Percentiles rank a stretch among this genome's conserved stretches.
These are phyloP conservation scores for Hypoxylon crocopeplum DNA, from an alignment of 495 filamentous ascomycete species.

Conservation along the genomic window DNA sequence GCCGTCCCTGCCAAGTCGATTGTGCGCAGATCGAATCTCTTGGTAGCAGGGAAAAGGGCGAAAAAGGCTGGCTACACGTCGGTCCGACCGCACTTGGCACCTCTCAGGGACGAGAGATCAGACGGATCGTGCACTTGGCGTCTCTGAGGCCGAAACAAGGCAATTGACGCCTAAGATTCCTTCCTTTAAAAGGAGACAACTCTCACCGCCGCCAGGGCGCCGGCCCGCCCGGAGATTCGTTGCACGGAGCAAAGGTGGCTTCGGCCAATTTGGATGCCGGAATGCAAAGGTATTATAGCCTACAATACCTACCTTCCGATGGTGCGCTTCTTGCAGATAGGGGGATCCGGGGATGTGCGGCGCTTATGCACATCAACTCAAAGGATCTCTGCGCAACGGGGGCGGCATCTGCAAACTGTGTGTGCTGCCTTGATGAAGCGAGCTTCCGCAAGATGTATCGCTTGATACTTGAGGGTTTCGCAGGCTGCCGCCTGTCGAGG, in stretches of 20 bases:
- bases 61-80: slow-evolving; percentile 37
- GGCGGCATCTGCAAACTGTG: slow-evolving; percentile 12
- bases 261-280: slow-evolving; percentile 23
- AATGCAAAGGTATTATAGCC: slow-evolving; percentile 13
- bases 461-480: slow-evolving; percentile 10
- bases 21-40: slow-evolving; percentile 44
- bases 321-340: slow-evolving; percentile 17
- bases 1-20: slow-evolving; percentile 48
- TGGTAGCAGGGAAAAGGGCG: slow-evolving; percentile 31
- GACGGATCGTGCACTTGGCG: slow-evolving; percentile 28
- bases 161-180: slow-evolving; percentile 16
- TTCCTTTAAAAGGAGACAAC: slow-evolving; percentile 14
- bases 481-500: slow-evolving; percentile 23
- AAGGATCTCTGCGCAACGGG: slow-evolving; percentile 26
- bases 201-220: slow-evolving; percentile 8
- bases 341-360: slow-evolving; percentile 25
- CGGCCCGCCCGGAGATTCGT: slow-evolving; percentile 21
- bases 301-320: slow-evolving; percentile 29
- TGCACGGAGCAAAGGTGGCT: slow-evolving; percentile 15
- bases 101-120: slow-evolving; percentile 7
- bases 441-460: slow-evolving; percentile 10
- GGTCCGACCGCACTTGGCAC: slow-evolving; percentile 42
- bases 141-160: slow-evolving; percentile 18
- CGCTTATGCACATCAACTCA: slow-evolving; percentile 31
- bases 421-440: slow-evolving; percentile 21